Evolutionary conservation across 2,329 filamentous ascomycete genomes (phyloP).

Genomic region (Xylaria multiplex): DNA sequence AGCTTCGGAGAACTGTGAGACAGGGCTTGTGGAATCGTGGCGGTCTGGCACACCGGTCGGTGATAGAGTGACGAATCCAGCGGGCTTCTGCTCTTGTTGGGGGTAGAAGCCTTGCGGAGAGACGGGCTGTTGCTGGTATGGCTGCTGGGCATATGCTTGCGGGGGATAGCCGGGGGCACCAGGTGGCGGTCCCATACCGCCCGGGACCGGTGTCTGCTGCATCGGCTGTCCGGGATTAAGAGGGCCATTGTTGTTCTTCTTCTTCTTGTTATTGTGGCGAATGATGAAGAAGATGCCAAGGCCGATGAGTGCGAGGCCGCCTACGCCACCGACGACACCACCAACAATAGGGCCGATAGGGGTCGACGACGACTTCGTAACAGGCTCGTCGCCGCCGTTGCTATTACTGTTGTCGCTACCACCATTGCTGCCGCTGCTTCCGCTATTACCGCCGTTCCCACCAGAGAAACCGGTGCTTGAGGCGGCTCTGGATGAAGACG

Average conservation of each 20-base stretch:
- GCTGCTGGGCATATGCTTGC: constrained; percentile 36
- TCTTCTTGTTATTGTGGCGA: constrained; percentile 51
- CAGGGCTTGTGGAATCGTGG: constrained; percentile 45
- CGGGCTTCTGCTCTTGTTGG: constrained; percentile 40
- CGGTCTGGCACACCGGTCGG: constrained; percentile 40
- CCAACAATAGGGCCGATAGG: constrained; percentile 58
- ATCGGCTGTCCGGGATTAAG: constrained; percentile 32
- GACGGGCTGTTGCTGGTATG: constrained; percentile 32
- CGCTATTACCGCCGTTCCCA: constrained; percentile 6
- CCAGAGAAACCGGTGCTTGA: constrained; percentile 20
- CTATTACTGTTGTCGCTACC: not conserved
- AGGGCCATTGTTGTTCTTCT: constrained; percentile 9
- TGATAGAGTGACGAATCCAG: constrained; percentile 40
- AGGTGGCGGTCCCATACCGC: constrained; percentile 1
- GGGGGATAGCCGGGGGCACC: constrained; percentile 33
- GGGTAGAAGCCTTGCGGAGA: constrained; percentile 40
- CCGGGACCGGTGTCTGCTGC: constrained; percentile 30
- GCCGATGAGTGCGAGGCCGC: constrained; percentile 54
- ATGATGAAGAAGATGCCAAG: constrained; percentile 55
- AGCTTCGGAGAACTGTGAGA: constrained; percentile 41
- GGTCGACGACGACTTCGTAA: constrained; percentile 38
- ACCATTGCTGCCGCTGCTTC: constrained; percentile 1
- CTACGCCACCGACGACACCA: constrained; percentile 59
- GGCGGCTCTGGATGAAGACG: constrained; percentile 23
- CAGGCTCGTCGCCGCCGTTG: constrained; percentile 12